phyloP scores from a whole-genome alignment of 2,329 filamentous ascomycete species.

The Phaeosphaeria sp. region DNA sequence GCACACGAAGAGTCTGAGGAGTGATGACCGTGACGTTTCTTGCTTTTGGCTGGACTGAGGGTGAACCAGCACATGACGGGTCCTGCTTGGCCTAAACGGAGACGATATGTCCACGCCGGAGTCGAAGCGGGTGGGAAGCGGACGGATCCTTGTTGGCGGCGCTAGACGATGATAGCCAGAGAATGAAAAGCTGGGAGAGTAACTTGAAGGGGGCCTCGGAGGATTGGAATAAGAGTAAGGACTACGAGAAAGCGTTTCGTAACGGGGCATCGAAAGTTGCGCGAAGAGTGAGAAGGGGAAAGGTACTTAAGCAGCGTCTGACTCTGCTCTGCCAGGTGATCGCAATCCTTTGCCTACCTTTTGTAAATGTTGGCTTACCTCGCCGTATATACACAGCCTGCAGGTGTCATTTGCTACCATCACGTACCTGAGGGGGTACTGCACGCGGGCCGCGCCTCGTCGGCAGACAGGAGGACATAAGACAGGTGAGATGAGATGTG shows the following conservation, averaged over 20 bases:
- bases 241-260: slow-evolving; percentile 15
- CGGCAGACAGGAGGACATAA: slow-evolving; percentile 20
- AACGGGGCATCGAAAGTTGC: slow-evolving; percentile 28
- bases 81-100: slow-evolving; percentile 3
- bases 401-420: slow-evolving; percentile 28
- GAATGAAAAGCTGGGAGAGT: slow-evolving; percentile 23
- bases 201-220: slow-evolving; percentile 28
- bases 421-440: slow-evolving; percentile 16
- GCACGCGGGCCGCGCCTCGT: slow-evolving; percentile 25
- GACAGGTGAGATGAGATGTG: slow-evolving; percentile 27
- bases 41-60: slow-evolving; percentile 33
- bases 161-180: slow-evolving; percentile 31
- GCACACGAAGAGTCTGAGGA: slow-evolving; percentile 32
- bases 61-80: slow-evolving; percentile 43
- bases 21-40: slow-evolving; percentile 21
- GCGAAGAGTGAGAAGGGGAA: slow-evolving; percentile 10
- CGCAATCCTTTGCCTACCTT: slow-evolving; percentile 8
- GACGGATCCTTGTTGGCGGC: slow-evolving; percentile 26
- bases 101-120: slow-evolving; percentile 15
- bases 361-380: slow-evolving; percentile 18
- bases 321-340: slow-evolving; percentile 17
- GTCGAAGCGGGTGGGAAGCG: slow-evolving; percentile 28
- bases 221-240: slow-evolving; percentile 20
- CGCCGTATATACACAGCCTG: slow-evolving; percentile 22
- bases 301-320: slow-evolving; percentile 23